Base-by-base conservation (phyloP, 1,284 basidiomycete genomes). In the Somion occarium region DNA sequence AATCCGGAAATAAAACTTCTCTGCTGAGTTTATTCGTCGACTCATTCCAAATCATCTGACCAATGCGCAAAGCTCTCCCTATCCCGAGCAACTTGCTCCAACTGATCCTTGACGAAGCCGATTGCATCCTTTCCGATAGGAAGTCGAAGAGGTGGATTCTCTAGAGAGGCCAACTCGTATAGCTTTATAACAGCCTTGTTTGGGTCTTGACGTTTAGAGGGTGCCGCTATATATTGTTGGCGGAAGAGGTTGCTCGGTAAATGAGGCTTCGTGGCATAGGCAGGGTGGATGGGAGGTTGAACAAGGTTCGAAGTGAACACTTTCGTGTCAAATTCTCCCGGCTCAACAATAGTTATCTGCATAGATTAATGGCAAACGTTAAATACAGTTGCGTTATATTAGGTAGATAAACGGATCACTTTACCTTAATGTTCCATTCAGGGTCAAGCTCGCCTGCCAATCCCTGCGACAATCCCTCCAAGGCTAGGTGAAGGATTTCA, bases 371-470 rank as follows among this genome's bases (percentile, higher is more conserved):
- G n/a, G n/a, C n/a, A n/a, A n/a, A n/a, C n/a, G n/a, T n/a, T n/a
- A n/a, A n/a, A n/a, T n/a, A n/a, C n/a, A n/a, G n/a, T n/a, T n/a
- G n/a, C n/a, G n/a, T n/a, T n/a, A n/a, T n/a, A n/a, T n/a, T n/a
- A n/a, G n/a, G n/a, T n/a, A n/a, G n/a, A n/a, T n/a, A n/a, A n/a
- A n/a, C n/a, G n/a, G n/a, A n/a, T n/a, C n/a, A n/a, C 39, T 50
- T 45, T 23, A 68, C 71, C 56, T 69, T 69, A 58, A 73, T 73
- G 53, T 73, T 72, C 73, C 73, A 74, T 1, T 56, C 62, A 0
- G 71, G 70, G 49, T 67, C 59, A 13, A 74, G 44, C 52, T 73
- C 72, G 23, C 55, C 49, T 2, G 53, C 56, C 1, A 74, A 53
- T 0, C 64, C 44, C 18, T 71, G 64, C 5, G 64, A 67, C 15